Evolutionary conservation across 495 filamentous ascomycete genomes (phyloP), one percentile per base, ranked within the genome.

Genomic region (Apodospora peruviana): DNA sequence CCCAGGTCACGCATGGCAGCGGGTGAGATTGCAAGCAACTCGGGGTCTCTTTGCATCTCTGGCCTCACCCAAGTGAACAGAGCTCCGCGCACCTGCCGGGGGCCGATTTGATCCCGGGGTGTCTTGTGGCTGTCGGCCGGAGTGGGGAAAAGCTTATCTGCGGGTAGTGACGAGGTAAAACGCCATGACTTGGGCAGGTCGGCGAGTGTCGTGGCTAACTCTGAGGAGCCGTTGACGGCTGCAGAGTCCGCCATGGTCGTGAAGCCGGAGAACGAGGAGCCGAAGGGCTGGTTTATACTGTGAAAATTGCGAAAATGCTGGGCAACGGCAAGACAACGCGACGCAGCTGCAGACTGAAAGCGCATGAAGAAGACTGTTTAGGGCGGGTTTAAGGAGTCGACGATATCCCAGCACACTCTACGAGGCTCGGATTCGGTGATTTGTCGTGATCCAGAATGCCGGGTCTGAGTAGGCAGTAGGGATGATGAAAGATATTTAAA

Each of bases 1-100:
- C 88, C 89, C 12, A 98, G 70, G 59, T 95, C 88, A 47, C 71
- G 67, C 74, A 97, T 75, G 0, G 90, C 93, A 16, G 78, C 75
- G 1, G 79, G 71, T 48, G 88, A 94, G 3, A 91, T 81, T 2
- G 83, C 83, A 7, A 97, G 77, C 14, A 98, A 71, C 59, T 96
- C 87, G 0, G 88, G 78, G 8, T 82, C 76, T 44, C 86, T 74
- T 21, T 75, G 72, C 17, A 62, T 61, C 59, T 90, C 85, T 0
- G 93, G 93, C 7, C 88, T 81, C 36, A 98, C 89, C 73, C 82
- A 97, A 24, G 90, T 96, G 67, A 88, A 97, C 25, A 94, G 61
- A 8, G 94, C 94, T 16, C 79, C 79, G 58, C 87, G 88, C 40
- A 98, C 93, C 63, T 87, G 75, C 19, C 90, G 85, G 5, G 93